A percentile compares a stretch with the other conserved stretches of the same genome.
These are phyloP conservation scores for Vicia villosa DNA, from an alignment of 306 rosid species.

Conservation along the genomic window DNA sequence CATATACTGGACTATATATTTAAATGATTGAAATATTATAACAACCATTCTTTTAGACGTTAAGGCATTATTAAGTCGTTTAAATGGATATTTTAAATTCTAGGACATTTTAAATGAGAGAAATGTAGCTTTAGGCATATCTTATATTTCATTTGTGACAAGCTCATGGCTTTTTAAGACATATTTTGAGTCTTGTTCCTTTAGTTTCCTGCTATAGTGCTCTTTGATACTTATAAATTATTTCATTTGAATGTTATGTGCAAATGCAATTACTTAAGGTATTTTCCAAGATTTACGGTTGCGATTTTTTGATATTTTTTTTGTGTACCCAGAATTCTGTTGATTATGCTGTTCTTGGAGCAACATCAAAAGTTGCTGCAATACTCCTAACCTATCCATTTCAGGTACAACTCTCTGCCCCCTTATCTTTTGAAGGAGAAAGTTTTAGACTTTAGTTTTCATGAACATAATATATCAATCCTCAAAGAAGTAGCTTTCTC, in stretches of 20 bases:
- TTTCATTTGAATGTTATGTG: conserved; percentile 10
- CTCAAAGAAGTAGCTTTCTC: conserved; percentile 31
- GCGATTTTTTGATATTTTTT: conserved; percentile 10
- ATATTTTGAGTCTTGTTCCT: neutral
- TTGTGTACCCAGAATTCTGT: conserved; percentile 63
- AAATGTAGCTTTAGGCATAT: conserved; percentile 20
- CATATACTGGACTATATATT: conserved; percentile 21
- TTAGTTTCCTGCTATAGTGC: neutral
- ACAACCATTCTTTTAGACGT: conserved; percentile 19
- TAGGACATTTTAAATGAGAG: conserved; percentile 23
- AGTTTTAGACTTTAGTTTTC: conserved; percentile 34
- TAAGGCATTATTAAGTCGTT: conserved; percentile 41
- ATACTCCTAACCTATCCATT: conserved; percentile 86
- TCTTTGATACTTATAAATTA: conserved; percentile 14
- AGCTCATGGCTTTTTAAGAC: conserved; percentile 1
- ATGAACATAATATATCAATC: conserved; percentile 35
- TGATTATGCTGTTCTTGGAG: conserved; percentile 88
- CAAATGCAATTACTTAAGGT: conserved; percentile 5
- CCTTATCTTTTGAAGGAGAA: conserved; percentile 21
- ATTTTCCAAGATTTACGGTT: neutral
- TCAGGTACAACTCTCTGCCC: conserved; percentile 55
- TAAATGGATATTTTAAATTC: conserved; percentile 26
- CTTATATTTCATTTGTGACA: conserved; percentile 19
- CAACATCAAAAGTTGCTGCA: conserved; percentile 55
- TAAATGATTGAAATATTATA: neutral